phyloP scores from a whole-genome alignment of 1,284 basidiomycete species.

The Austroboletus niveus region DNA sequence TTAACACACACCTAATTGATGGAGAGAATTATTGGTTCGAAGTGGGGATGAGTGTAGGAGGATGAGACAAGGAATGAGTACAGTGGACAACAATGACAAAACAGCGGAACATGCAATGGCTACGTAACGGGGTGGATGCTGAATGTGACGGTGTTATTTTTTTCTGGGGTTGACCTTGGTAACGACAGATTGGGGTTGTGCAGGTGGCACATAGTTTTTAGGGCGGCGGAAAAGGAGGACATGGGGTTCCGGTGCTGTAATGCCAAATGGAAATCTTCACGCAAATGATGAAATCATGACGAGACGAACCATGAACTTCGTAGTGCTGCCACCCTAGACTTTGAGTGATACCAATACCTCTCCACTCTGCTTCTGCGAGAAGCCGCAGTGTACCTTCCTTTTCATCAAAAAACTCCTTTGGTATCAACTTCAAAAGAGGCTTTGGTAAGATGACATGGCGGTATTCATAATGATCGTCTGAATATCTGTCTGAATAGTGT shows the following conservation, averaged over 20 bases:
- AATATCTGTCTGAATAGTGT: constrained; percentile 82
- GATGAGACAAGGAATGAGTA: constrained; percentile 19
- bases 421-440: constrained; percentile 82
- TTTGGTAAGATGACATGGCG: constrained; percentile 92
- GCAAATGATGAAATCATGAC: not conserved
- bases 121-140: constrained; percentile 14
- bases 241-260: constrained; percentile 80
- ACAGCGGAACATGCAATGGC: constrained; percentile 25
- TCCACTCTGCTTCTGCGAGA: constrained; percentile 87
- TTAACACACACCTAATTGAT: constrained; percentile 3
- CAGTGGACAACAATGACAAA: constrained; percentile 15
- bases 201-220: constrained; percentile 59
- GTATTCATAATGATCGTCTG: constrained; percentile 83
- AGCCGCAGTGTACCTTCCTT: constrained; percentile 85
- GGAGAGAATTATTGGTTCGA: constrained; percentile 4
- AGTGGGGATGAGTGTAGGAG: constrained; percentile 12
- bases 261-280: constrained; percentile 8
- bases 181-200: constrained; percentile 36
- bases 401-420: constrained; percentile 76
- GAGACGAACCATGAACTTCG: constrained; percentile 84
- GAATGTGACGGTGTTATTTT: constrained; percentile 24
- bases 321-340: constrained; percentile 98
- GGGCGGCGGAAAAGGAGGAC: constrained; percentile 77
- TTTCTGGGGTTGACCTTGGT: constrained; percentile 38
- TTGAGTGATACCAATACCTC: constrained; percentile 94